Percentiles rank a stretch among this genome's conserved stretches.
Conservation (phyloP, 2,329 filamentous ascomycete species). For the Blastomyces percursus region DNA sequence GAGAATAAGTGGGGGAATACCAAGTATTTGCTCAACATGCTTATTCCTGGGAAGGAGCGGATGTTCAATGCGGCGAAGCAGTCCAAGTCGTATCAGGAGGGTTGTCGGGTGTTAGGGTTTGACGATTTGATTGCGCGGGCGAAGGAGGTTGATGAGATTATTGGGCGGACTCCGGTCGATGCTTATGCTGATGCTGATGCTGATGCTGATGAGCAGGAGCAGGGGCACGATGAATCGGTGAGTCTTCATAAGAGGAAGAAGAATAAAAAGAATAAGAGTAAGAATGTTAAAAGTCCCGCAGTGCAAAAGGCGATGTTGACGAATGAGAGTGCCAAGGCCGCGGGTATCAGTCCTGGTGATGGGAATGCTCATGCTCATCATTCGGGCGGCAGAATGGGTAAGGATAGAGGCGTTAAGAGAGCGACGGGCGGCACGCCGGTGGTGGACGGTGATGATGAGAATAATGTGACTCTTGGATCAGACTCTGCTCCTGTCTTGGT, state of each 20-base stretch:
- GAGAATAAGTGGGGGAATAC: slow-evolving; percentile 88
- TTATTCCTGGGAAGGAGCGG: slow-evolving; percentile 69
- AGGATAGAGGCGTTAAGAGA: neutral
- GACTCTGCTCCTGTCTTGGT: neutral
- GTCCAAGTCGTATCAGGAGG: slow-evolving; percentile 59
- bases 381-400: neutral
- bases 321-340: slow-evolving; percentile 12
- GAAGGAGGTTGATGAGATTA: slow-evolving; percentile 50
- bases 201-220: neutral
- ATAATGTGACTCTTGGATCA: neutral
- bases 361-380: neutral
- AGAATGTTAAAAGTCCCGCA: slow-evolving; percentile 5
- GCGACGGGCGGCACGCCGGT: neutral
- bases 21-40: slow-evolving; percentile 76
- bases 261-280: neutral
- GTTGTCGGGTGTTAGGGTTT: slow-evolving; percentile 55
- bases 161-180: slow-evolving; percentile 31
- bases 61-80: slow-evolving; percentile 51
- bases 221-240: neutral
- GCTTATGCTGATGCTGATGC: neutral
- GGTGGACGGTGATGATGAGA: neutral
- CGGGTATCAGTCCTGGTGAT: slow-evolving; percentile 1
- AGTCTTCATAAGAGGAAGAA: neutral
- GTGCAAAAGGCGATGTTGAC: slow-evolving; percentile 11
- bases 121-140: slow-evolving; percentile 55